Base-by-base conservation (phyloP, 805 yeast species). In the Spencermartinsiella europaea region DNA sequence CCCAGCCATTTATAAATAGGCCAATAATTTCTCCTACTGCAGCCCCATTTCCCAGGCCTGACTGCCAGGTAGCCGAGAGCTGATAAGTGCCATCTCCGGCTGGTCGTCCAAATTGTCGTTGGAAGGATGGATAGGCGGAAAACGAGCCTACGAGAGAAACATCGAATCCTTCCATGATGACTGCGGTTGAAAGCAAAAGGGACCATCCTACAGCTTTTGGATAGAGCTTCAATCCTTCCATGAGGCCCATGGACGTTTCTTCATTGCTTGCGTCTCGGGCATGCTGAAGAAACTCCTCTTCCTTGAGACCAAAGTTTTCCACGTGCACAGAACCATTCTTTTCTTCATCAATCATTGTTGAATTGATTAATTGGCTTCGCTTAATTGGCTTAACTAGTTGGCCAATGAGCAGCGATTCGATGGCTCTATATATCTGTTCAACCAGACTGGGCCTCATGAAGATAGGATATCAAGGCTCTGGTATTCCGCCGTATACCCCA, bases 151-250 rank as follows among this genome's bases (percentile, higher is more conserved):
- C 59, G 38, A 75, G 58, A 35, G 62, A 62, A 15, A 65, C 58
- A 51, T 75, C 79, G 57, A 72, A 75, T 16, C 78, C 80, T 50
- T 73, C 78, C 78, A 74, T 74, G 45, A 75, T 55, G 44, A 75
- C 62, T 20, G 74, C 68, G 12, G 69, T 53, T 3, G 76, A 69
- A 35, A 74, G 57, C 27, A 72, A 59, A 15, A 72, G 49, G 3
- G 76, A 69, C 79, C 79, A 75, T 44, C 66, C 51, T 3, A 67
- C 67, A 4, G 78, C 78, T 42, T 61, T 63, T n/a, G 72, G 73
- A 55, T 71, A 70, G 16, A 61, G 61, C 48, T 54, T 62, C 34
- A 72, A 14, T 15, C 44, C 57, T 35, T 49, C 62, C 20, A 47
- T 16, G 3, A 60, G 41, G 7, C 62, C 35, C 63, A 63, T 58